Base-by-base conservation (phyloP, 2,329 filamentous ascomycete genomes). In the Xylariomycetidae sp. region DNA sequence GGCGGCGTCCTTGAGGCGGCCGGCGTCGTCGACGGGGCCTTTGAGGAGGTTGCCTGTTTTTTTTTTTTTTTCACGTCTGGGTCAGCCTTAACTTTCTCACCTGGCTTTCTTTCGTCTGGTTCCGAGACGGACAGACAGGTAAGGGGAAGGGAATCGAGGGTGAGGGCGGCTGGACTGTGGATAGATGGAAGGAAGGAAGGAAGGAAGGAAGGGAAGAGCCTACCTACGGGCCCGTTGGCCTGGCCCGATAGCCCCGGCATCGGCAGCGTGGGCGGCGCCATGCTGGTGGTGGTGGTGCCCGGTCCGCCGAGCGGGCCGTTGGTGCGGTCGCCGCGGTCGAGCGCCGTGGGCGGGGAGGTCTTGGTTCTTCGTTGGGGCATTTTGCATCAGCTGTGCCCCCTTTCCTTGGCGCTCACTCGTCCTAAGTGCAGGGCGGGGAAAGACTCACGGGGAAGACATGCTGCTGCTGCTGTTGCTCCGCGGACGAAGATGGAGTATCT, bases 1-100 rank as follows among this genome's bases (percentile, higher is more conserved):
- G 2, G 71, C 73, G 6, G 75, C 70, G 33, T 69, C 63, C 58
- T 76, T 79, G 39, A 72, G 61, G 45, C 72, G 69, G 37, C 75
- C 74, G 32, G 74, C 61, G 19, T 71, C 68, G 42, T 76, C 72
- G 18, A 70, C 67, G 18, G 74, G 65, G 4, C 74, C 74, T 54
- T 73, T 74, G 47, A 79, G 67, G 20, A 78, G 65, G 44, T 69
- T 64, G 31, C 71, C 70, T 72, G 40, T 40, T 28, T n/a, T 12
- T 7, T 9, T 27, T 16, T 8, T 25, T 14, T 35, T 35, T 37
- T 19, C n/a, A n/a, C n/a, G n/a, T n/a, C n/a, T n/a, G n/a, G 31
- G 36, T 44, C 41, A 44, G 41, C 39, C 14, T 32, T 41, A 31
- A 36, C 35, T 35, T n/a, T n/a, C n/a, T n/a, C n/a, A n/a, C n/a